Evolutionary conservation across 2,329 filamentous ascomycete species (phyloP), one percentile per base, ranked within the genome.

Genomic region (Xylaria sp.): DNA sequence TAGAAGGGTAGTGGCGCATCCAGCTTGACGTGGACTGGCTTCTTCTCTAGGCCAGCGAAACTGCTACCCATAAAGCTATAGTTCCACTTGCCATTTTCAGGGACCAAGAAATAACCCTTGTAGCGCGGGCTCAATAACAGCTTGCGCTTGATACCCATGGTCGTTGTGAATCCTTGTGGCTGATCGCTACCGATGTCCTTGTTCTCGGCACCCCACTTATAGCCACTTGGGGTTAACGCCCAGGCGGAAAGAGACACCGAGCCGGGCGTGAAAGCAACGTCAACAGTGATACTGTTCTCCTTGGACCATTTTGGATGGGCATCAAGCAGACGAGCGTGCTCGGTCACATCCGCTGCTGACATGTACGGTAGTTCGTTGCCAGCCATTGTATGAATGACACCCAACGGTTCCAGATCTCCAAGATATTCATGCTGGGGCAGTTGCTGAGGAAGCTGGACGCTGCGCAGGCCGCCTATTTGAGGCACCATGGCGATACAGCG

Each of bases 151-250:
- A 97, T 92, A 62, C 96, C 96, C 89, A 98, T 97, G 67, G 85
- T 90, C 31, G 94, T 97, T 67, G 90, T 91, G 85, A 99, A 99
- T 48, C 97, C 97, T 73, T 94, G 91, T 0, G 97, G 96, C 80
- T 97, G 94, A 80, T 99, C 96, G 71, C 93, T 97, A 75, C 92
- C 91, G 65, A 90, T 89, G 82, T 99, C 97, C 82, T 92, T 95
- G 87, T 99, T 99, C 79, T 98, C 93, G 1, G 90, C 94, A 73
- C 96, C 96, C 96, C 97, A 99, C 81, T 95, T 95, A 85, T 97
- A 98, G 62, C 96, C 96, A 72, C 91, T 86, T 1, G 96, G 94
- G 1, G 94, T 98, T 50, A 99, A 88, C 4, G 92, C 92, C 94
- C 95, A 99, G 0, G 96, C 94, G 6, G 94, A 93, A 60, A 99